Evolutionary conservation across 768 basidiomycete genomes (phyloP), one percentile per base, ranked within the genome.

Genomic region (Panellus pusillus): DNA sequence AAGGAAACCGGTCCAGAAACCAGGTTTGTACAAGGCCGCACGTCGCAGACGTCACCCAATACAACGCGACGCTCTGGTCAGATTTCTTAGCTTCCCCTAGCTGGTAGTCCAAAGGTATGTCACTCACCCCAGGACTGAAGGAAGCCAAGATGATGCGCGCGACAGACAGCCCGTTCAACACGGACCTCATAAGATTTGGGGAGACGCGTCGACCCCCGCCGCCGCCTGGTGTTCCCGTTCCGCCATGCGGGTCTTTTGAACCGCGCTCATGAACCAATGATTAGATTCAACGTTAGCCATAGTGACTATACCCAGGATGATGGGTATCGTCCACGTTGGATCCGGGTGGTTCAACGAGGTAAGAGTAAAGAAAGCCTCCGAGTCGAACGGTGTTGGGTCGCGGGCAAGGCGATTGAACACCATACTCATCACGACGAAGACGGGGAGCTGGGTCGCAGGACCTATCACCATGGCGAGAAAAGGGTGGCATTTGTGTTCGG

Each of bases 231-330:
- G 76, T 44, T 76, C 78, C 45, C 73, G 78, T 63, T 74, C 71
- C 54, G 78, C 72, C 50, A 78, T 71, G 38, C 78, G 79, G 62
- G 80, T 76, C 36, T 74, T 76, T 57, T 82, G 81, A 14, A 77
- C 79, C 4, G 83, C 75, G 29, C 77, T 81, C 71, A 84, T 74
- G 55, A 91, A 79, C 89, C 87, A 91, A 37, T 80, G 80, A 32
- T 83, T 79, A 8, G 86, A 83, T 64, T 93, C 91, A 11, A 90
- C 86, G 58, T 91, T 91, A 2, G 86, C 86, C 74, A 92, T 75
- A 9, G 87, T 89, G 37, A 90, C 66, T 42, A 91, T 67, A 7
- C 91, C 91, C 18, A 91, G 74, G 2, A 80, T 70, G 46, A 92
- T 82, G 2, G 91, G 91, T 1, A 92, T 66, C 12, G 79, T 70